Evolutionary conservation across 2,329 filamentous ascomycete species (phyloP).

Genomic region (Trichoderma sp.): DNA sequence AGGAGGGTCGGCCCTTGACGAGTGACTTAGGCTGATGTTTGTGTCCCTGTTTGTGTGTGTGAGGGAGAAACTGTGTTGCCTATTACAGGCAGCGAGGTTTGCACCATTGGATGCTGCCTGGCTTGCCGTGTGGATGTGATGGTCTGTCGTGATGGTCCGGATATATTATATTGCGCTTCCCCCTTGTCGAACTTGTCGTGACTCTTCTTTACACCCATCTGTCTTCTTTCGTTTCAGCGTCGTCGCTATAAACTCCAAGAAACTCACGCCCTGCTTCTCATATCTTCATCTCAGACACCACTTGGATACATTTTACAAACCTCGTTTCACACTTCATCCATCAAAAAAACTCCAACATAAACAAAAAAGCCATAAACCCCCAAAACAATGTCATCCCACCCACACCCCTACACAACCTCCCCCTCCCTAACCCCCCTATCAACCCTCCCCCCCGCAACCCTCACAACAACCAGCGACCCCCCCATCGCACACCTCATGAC

Average conservation of each 20-base stretch:
- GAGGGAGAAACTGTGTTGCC: neutral
- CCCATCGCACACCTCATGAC: constrained; percentile 32
- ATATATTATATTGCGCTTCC: constrained; percentile 17
- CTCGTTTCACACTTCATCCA: too few relatives aligned
- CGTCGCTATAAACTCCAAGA: too few relatives aligned
- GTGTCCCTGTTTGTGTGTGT: neutral
- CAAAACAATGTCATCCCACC: neutral
- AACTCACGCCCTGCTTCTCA: neutral
- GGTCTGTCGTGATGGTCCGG: neutral
- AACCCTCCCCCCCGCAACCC: constrained; percentile 7
- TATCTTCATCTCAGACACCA: neutral
- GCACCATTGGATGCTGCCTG: neutral
- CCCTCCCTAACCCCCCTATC: constrained; percentile 26
- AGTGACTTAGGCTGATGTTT: too few relatives aligned
- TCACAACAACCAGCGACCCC: constrained; percentile 25
- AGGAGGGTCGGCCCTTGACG: neutral
- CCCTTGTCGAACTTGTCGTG: neutral
- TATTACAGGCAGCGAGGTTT: constrained; percentile 9
- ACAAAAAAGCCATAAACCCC: neutral
- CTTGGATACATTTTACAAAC: too few relatives aligned
- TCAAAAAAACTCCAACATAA: too few relatives aligned
- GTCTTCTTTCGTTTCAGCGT: too few relatives aligned
- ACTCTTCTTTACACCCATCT: too few relatives aligned
- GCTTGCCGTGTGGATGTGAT: too few relatives aligned
- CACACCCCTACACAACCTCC: constrained; percentile 26